Percentiles rank a stretch among this genome's conserved stretches.
These are phyloP conservation scores for Cyathus striatus DNA, from an alignment of 768 basidiomycete genomes.

Conservation along the genomic window DNA sequence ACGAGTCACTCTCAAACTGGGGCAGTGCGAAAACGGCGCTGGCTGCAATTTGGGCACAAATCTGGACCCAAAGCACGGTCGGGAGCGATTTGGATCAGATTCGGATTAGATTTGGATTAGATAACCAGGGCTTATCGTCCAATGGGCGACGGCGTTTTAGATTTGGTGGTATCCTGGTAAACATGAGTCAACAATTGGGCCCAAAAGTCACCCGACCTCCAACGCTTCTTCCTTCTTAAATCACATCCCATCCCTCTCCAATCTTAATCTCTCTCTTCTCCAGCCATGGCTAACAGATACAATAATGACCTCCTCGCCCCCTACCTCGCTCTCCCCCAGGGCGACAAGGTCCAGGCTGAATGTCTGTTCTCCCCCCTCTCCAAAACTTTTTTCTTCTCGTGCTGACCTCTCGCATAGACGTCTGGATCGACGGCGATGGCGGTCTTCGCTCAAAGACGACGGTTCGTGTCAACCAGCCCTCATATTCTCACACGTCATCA, in stretches of 20 bases:
- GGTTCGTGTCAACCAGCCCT: slow-evolving; percentile 34
- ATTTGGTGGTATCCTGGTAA: slow-evolving; percentile 12
- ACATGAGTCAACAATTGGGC: slow-evolving; percentile 26
- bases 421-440: slow-evolving; percentile 96
- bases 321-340: slow-evolving; percentile 86
- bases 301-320: slow-evolving; percentile 84
- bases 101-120: not conserved
- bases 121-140: slow-evolving; percentile 33
- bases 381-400: slow-evolving; percentile 10
- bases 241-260: no score
- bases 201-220: slow-evolving; percentile 15
- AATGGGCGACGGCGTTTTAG: slow-evolving; percentile 24
- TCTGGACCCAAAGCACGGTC: no score
- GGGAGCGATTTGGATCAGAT: not conserved
- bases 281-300: slow-evolving; percentile 39
- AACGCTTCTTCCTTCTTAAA: slow-evolving; percentile 12
- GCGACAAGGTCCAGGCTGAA: slow-evolving; percentile 92
- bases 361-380: slow-evolving; percentile 40
- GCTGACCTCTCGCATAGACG: slow-evolving; percentile 57
- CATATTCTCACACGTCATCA: slow-evolving; percentile 5
- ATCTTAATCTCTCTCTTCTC: slow-evolving; percentile 10
- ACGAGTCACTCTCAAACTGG: no score
- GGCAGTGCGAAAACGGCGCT: no score
- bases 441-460: slow-evolving; percentile 97
- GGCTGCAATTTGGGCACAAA: no score